Base-by-base conservation (phyloP, 805 yeast species). In the Kodamaea hsintzibuensis region DNA sequence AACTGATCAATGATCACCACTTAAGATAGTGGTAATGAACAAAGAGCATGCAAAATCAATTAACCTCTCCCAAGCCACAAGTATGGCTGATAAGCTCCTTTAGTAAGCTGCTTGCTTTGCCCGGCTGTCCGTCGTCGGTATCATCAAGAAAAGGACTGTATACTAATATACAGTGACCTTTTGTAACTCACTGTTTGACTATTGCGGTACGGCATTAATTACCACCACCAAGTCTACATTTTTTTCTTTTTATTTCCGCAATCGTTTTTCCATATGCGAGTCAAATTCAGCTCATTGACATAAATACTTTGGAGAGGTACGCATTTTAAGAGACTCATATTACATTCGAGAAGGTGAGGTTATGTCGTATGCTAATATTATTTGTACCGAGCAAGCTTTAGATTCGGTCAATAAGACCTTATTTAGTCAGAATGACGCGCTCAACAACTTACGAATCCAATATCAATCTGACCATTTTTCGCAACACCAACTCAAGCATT, bases 351-450 rank as follows among this genome's bases (percentile, higher is more conserved):
- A n/a, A 38, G 19, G 9, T 2, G 42, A 8, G n/a, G 25, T 12
- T 8, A 40, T 40, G 44, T 16, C 44, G 12, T 40, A 40, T 19
- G 17, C 44, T 16, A 17, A 22, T 22, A 40, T 7, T 7, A 16
- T 12, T 22, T 17, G 19, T 13, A 40, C 44, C 2, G 10, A 13
- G 30, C 50, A 1, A 52, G 78, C 66, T 18, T 50, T 62, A 52
- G 76, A 13, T 68, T 81, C 68, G 57, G 70, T 73, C 17, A 62
- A 70, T 14, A 61, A 71, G 38, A 77, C 84, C 0, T 64, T 84
- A 19, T 60, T 67, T 4, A 66, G 65, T 52, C 86, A 84, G 61
- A 70, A 76, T 3, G 76, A 73, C 43, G 84, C 88, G 2, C 68
- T 82, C 10, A 61, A 62, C 7, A 72, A 78, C 55, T 65, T 84